Conservation (phyloP, 1,284 basidiomycete genomes). For the Naganishia cerealis region DNA sequence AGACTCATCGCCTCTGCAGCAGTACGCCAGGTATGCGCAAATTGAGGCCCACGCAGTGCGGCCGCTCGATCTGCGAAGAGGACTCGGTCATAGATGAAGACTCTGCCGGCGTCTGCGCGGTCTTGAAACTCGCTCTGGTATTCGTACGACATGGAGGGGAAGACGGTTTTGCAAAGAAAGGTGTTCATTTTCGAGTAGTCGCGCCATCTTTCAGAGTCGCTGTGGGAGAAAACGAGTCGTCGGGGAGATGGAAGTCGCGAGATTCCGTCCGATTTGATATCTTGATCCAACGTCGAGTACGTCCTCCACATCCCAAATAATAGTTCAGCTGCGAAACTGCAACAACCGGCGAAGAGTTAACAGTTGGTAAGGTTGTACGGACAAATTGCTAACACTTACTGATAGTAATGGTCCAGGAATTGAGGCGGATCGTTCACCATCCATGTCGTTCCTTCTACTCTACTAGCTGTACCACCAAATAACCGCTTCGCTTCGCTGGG, state of each 20-base stretch:
- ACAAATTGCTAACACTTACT: constrained; percentile 37
- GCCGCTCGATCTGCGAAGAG: constrained; percentile 79
- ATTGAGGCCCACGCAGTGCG: constrained; percentile 70
- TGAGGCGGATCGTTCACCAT: constrained; percentile 77
- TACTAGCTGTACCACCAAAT: constrained; percentile 61
- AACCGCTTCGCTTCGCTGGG: constrained; percentile 66
- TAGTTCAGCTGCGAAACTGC: constrained; percentile 74
- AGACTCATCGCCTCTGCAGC: constrained; percentile 71
- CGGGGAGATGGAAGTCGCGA: constrained; percentile 67
- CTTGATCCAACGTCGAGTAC: constrained; percentile 73
- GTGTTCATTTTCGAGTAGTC: constrained; percentile 71
- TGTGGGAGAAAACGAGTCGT: constrained; percentile 70
- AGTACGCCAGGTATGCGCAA: constrained; percentile 68
- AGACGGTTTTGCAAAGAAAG: constrained; percentile 72
- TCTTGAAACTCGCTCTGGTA: constrained; percentile 62
- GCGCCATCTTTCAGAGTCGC: constrained; percentile 74
- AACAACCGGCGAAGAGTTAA: constrained; percentile 61
- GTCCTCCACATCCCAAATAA: constrained; percentile 85
- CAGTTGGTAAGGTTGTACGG: constrained; percentile 51
- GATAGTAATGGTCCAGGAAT: constrained; percentile 63
- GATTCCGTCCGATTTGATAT: constrained; percentile 64
- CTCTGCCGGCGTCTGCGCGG: constrained; percentile 65
- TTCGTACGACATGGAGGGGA: constrained; percentile 64
- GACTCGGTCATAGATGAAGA: constrained; percentile 77
- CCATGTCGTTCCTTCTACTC: constrained; percentile 50